These are phyloP conservation scores for Curvularia verruculosa DNA, from an alignment of 2,329 filamentous ascomycete genomes.

Conservation along the genomic window DNA sequence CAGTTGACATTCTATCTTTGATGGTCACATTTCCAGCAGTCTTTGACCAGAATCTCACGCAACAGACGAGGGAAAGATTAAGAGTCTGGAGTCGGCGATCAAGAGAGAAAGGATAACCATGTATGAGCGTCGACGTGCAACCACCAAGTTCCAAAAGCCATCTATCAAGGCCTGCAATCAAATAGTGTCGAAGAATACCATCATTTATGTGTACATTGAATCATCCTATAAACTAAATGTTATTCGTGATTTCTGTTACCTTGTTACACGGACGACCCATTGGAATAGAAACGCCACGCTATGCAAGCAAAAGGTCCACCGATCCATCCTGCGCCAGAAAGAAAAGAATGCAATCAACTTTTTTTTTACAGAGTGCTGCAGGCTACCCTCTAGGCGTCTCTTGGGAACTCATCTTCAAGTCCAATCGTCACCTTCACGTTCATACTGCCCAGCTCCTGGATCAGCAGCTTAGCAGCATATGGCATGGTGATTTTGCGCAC, in stretches of 20 bases:
- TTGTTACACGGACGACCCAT: background rate
- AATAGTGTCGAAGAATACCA: background rate
- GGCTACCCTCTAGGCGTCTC: conserved; percentile 10
- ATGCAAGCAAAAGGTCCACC: conserved; percentile 16
- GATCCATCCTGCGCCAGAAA: conserved; percentile 3
- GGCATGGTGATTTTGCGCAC: conserved; percentile 96
- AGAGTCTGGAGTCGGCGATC: conserved; percentile 25
- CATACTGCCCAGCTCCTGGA: conserved; percentile 97
- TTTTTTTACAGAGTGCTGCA: background rate
- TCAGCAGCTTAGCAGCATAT: conserved; percentile 93
- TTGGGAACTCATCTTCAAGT: conserved; percentile 90
- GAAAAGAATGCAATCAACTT: background rate
- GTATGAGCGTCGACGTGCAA: background rate
- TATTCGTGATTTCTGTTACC: background rate
- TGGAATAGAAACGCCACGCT: conserved; percentile 22
- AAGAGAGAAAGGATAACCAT: conserved; percentile 1
- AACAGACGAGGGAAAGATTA: conserved; percentile 19
- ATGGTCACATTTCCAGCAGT: conserved; percentile 40
- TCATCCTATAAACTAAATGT: background rate
- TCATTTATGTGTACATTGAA: background rate
- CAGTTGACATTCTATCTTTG: conserved; percentile 49
- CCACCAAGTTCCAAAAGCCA: background rate
- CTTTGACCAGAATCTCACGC: conserved; percentile 17
- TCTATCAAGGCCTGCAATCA: background rate
- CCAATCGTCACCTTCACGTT: conserved; percentile 94